A percentile compares a stretch with the other conserved stretches of the same genome.
Evolutionary conservation across 441 rosid species (phyloP).

Genomic region (Pelargonium cotyledonis): DNA sequence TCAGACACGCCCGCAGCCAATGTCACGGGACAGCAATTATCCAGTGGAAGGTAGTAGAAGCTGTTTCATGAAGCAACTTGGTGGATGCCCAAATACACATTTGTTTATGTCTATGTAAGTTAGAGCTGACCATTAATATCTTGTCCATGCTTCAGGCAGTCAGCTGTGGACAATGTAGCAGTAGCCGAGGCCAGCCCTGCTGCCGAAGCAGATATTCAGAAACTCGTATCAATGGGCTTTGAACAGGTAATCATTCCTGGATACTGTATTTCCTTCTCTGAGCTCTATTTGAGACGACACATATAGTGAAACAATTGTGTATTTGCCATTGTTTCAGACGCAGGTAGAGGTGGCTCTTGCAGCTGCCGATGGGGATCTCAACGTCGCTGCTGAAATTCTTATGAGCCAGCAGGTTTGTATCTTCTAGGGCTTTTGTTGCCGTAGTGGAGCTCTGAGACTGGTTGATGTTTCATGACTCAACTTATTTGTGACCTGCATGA

Average conservation of each 20-base stretch:
- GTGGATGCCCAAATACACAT: constrained; percentile 1
- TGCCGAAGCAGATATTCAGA: constrained; percentile 65
- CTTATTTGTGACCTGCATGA: not conserved
- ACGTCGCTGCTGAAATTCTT: constrained; percentile 83
- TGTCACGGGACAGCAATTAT: constrained; percentile 31
- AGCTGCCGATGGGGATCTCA: constrained; percentile 86
- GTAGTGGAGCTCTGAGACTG: not conserved
- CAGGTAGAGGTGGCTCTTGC: constrained; percentile 93
- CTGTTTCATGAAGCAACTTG: constrained; percentile 8
- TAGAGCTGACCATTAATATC: not conserved
- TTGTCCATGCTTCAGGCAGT: constrained; percentile 28
- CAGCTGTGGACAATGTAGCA: constrained; percentile 20
- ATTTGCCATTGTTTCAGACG: constrained; percentile 49
- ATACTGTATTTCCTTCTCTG: not conserved
- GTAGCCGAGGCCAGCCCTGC: constrained; percentile 32
- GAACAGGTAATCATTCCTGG: constrained; percentile 49
- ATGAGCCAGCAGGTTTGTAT: constrained; percentile 74
- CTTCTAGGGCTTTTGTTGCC: not conserved
- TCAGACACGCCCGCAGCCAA: constrained; percentile 31
- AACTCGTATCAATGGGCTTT: constrained; percentile 87
- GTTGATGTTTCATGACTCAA: constrained; percentile 7
- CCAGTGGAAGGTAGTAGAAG: constrained; percentile 47
- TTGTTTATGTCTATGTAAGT: not conserved
- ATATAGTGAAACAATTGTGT: no score
- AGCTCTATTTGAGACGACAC: not conserved